phyloP scores from a whole-genome alignment of 1,284 basidiomycete species.

The Salmacisia buchloeana region DNA sequence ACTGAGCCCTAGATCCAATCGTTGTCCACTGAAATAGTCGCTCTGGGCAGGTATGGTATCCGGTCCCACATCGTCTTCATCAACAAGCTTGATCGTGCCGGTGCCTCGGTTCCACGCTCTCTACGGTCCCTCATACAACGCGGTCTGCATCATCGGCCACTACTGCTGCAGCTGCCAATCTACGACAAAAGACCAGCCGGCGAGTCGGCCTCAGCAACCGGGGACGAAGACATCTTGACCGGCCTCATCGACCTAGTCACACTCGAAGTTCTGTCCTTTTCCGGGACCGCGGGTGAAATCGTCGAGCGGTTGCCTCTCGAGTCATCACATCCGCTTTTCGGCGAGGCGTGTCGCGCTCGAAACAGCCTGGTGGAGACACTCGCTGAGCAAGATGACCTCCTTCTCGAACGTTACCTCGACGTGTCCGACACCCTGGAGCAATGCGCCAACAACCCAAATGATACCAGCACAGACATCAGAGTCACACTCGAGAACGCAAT shows the following conservation, averaged over 20 bases:
- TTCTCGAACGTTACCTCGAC: conserved; percentile 5
- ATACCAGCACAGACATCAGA: not conserved
- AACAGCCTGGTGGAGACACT: conserved; percentile 68
- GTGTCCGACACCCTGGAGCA: not conserved
- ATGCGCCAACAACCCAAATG: too few species aligned
- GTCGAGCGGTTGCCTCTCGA: conserved; percentile 18
- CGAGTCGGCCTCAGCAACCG: conserved; percentile 62
- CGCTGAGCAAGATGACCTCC: conserved; percentile 46
- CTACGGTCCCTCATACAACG: conserved; percentile 63
- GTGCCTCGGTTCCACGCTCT: conserved; percentile 69
- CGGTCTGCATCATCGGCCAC: conserved; percentile 68
- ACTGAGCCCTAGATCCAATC: too few species aligned
- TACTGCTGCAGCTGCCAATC: conserved; percentile 66
- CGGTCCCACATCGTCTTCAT: conserved; percentile 71
- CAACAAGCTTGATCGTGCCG: conserved; percentile 80
- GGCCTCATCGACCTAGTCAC: conserved; percentile 41
- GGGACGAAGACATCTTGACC: conserved; percentile 67
- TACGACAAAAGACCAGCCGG: conserved; percentile 64
- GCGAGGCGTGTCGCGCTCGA: conserved; percentile 65
- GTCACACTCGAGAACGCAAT: not conserved
- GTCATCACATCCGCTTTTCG: conserved; percentile 52
- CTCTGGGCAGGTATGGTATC: conserved; percentile 64
- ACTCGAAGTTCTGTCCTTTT: conserved; percentile 30
- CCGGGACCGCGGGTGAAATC: conserved; percentile 36
- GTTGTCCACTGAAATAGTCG: not conserved